Evolutionary conservation across 768 basidiomycete species (phyloP).

Genomic region (Tulasnella calospora): DNA sequence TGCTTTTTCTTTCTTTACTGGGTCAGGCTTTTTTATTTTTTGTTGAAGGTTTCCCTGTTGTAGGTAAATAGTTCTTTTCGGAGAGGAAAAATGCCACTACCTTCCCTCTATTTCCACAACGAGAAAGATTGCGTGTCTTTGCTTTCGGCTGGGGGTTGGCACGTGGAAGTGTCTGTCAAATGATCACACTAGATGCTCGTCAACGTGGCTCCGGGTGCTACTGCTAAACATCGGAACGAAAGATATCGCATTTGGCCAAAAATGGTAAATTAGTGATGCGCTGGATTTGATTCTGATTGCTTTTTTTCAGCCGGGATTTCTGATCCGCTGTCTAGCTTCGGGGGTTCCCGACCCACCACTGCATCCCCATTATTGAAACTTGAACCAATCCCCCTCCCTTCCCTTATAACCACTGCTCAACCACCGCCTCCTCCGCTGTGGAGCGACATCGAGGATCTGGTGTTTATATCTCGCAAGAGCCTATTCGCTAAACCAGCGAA

Average conservation of each 20-base stretch:
- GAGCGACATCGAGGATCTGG: background rate
- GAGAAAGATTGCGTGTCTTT: background rate
- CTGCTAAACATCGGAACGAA: no score
- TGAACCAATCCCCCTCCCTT: background rate
- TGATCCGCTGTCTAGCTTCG: no score
- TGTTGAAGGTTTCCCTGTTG: background rate
- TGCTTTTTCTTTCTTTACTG: background rate
- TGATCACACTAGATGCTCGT: no score
- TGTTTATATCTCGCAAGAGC: slow-evolving; percentile 21
- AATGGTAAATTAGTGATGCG: no score
- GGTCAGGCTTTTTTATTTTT: background rate
- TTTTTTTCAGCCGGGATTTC: no score
- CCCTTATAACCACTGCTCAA: background rate
- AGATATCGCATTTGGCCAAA: no score
- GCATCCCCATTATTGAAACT: background rate
- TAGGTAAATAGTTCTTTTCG: background rate
- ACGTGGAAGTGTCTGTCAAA: no score
- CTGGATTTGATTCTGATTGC: no score
- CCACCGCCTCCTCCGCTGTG: background rate
- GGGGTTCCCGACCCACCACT: no score
- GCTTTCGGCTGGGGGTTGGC: no score
- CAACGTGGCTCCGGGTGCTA: no score
- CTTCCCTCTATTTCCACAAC: background rate
- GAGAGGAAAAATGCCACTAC: background rate
- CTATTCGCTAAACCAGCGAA: background rate